Conservation (phyloP, 2,329 filamentous ascomycete genomes). For the Diaporthe nobilis region DNA sequence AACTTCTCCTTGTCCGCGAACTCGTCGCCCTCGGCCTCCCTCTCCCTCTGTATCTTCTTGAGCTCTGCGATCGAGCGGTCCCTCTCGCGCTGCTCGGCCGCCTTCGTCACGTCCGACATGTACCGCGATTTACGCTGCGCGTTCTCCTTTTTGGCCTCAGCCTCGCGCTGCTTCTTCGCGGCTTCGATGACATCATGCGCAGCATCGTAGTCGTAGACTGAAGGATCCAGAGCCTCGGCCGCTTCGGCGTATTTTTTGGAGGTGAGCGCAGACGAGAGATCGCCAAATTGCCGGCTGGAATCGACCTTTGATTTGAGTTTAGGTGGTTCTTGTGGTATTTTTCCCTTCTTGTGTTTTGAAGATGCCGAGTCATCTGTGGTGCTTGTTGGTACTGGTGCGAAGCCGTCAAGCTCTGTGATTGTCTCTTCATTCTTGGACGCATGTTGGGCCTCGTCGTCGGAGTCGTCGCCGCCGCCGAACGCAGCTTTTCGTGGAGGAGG, state of each 20-base stretch:
- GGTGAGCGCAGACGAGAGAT: conserved; percentile 75
- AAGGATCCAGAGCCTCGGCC: conserved; percentile 77
- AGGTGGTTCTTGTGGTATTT: conserved; percentile 55
- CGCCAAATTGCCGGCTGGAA: conserved; percentile 67
- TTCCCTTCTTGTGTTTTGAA: conserved; percentile 49
- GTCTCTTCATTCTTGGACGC: conserved; percentile 52
- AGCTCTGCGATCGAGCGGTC: conserved; percentile 85
- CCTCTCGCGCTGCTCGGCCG: conserved; percentile 82
- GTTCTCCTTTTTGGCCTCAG: conserved; percentile 65
- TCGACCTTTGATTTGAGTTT: conserved; percentile 60
- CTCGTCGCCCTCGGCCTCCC: conserved; percentile 84
- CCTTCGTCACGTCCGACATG: conserved; percentile 80
- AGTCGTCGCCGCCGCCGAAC: conserved; percentile 72
- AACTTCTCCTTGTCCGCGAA: conserved; percentile 89
- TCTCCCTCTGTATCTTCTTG: conserved; percentile 82
- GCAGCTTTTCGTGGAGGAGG: conserved; percentile 67
- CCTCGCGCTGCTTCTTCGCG: conserved; percentile 66
- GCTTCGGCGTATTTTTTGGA: conserved; percentile 75
- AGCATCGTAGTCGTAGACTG: conserved; percentile 88
- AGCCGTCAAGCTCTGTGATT: conserved; percentile 73
- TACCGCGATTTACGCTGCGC: conserved; percentile 80
- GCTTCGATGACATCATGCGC: conserved; percentile 84
- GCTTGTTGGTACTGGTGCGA: conserved; percentile 50
- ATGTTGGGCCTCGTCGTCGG: conserved; percentile 67
- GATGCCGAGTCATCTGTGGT: background rate